Evolutionary conservation across 2,329 filamentous ascomycete genomes (phyloP).

Genomic region (Colletotrichum gigasporum): DNA sequence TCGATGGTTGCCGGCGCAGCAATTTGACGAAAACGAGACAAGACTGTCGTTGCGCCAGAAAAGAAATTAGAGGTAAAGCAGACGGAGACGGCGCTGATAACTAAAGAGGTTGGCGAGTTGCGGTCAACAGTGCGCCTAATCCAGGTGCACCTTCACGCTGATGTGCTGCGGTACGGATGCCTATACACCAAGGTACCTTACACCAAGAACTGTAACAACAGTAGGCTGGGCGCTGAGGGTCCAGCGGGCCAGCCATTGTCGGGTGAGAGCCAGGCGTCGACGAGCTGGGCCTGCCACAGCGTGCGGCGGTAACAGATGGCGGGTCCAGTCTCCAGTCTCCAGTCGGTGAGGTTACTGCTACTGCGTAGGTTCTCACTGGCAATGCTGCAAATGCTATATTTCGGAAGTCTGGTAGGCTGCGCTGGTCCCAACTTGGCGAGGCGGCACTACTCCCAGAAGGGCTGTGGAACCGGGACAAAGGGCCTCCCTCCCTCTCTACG

Average conservation of each 20-base stretch:
- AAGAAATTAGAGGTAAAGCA: not conserved
- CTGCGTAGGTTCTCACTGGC: no score
- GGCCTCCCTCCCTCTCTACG: no score
- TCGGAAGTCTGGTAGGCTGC: constrained; percentile 19
- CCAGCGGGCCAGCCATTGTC: no score
- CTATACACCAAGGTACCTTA: no score
- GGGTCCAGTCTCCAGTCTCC: no score
- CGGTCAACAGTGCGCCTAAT: constrained; percentile 21
- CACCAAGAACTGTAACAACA: no score
- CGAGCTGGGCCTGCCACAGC: not conserved
- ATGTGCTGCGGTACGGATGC: no score
- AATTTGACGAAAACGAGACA: constrained; percentile 11
- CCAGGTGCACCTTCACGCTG: not conserved
- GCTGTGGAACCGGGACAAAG: not conserved
- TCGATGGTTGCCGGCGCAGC: constrained; percentile 6
- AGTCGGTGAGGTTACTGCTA: not conserved
- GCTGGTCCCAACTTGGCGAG: constrained; percentile 8
- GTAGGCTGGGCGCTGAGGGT: no score
- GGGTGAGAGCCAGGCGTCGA: no score
- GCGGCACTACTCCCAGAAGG: constrained; percentile 11
- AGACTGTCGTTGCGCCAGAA: not conserved
- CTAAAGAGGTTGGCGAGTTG: constrained; percentile 16
- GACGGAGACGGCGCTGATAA: not conserved
- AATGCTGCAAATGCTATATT: not conserved
- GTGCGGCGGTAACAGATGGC: not conserved